Evolutionary conservation across 805 yeast genomes (phyloP).

Genomic region (Kodamaea nitidulidarum): DNA sequence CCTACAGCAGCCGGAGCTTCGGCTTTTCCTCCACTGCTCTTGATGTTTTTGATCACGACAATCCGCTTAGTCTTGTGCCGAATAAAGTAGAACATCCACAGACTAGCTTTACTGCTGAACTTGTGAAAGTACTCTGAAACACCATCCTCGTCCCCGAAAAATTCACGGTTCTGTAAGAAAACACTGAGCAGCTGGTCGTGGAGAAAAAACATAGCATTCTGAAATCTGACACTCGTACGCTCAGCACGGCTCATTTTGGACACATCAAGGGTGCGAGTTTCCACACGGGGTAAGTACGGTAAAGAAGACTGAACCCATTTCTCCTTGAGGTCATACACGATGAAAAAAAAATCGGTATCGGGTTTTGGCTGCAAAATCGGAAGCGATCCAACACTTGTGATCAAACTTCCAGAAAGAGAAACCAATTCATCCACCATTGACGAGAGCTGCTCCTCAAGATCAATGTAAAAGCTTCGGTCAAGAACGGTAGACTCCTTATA

Average conservation of each 20-base stretch:
- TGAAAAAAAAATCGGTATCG: conserved; percentile 36
- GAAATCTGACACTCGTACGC: conserved; percentile 13
- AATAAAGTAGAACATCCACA: conserved; percentile 42
- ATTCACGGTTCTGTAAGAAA: conserved; percentile 21
- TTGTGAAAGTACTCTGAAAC: conserved; percentile 38
- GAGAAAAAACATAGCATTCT: conserved; percentile 32
- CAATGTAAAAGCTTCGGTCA: background rate
- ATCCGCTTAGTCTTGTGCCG: conserved; percentile 27
- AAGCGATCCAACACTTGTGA: conserved; percentile 24
- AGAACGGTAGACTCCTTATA: conserved; percentile 17
- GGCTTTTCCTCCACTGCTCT: conserved; percentile 16
- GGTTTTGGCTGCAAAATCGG: conserved; percentile 15
- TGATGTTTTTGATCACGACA: conserved; percentile 33
- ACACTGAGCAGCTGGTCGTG: conserved; percentile 37
- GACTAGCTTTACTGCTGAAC: conserved; percentile 33
- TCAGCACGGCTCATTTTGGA: conserved; percentile 4
- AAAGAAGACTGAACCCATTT: conserved; percentile 31
- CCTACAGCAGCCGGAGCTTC: conserved; percentile 14
- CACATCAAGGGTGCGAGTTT: conserved; percentile 9
- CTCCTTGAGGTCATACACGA: conserved; percentile 26
- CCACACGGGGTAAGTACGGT: conserved; percentile 28
- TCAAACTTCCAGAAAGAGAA: background rate
- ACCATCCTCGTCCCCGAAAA: conserved; percentile 17
- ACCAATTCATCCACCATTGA: conserved; percentile 8
- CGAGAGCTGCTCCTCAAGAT: background rate